phyloP scores from a whole-genome alignment of 2,329 filamentous ascomycete genomes.

The Penicillium italicum region DNA sequence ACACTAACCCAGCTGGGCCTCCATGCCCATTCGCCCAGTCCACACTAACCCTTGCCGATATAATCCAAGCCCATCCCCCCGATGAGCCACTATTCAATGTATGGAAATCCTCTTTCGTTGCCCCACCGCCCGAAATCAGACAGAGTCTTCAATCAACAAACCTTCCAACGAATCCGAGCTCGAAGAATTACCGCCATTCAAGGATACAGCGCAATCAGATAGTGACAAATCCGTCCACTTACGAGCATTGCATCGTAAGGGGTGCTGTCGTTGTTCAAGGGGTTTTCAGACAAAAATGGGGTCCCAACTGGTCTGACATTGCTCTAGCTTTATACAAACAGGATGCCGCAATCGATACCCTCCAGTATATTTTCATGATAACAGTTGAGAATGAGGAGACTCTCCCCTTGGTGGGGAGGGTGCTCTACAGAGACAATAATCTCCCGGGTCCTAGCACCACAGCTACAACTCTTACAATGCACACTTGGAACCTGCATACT shows the following conservation, averaged over 20 bases:
- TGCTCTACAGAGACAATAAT: background rate
- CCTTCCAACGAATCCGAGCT: fast-evolving
- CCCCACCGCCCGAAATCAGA: background rate
- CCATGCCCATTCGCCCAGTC: background rate
- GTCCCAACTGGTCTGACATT: background rate
- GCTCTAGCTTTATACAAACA: background rate
- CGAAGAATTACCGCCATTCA: background rate
- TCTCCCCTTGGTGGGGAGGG: background rate
- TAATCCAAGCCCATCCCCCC: fast-evolving
- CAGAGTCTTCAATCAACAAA: background rate
- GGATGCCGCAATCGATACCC: background rate
- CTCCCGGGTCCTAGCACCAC: fast-evolving
- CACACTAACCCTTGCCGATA: background rate
- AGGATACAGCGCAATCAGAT: fast-evolving
- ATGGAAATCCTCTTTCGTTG: too few relatives aligned
- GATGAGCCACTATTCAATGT: background rate
- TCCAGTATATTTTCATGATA: background rate
- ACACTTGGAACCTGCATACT: background rate
- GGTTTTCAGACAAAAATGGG: background rate
- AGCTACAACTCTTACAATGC: too few relatives aligned
- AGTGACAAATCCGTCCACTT: fast-evolving
- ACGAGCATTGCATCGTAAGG: background rate
- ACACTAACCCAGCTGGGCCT: background rate
- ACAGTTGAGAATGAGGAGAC: background rate
- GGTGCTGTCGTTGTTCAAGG: background rate